Percentiles rank a stretch among this genome's conserved stretches.
These are phyloP conservation scores for Staphylotrichum tortipilum DNA, from an alignment of 495 filamentous ascomycete genomes.

Conservation along the genomic window DNA sequence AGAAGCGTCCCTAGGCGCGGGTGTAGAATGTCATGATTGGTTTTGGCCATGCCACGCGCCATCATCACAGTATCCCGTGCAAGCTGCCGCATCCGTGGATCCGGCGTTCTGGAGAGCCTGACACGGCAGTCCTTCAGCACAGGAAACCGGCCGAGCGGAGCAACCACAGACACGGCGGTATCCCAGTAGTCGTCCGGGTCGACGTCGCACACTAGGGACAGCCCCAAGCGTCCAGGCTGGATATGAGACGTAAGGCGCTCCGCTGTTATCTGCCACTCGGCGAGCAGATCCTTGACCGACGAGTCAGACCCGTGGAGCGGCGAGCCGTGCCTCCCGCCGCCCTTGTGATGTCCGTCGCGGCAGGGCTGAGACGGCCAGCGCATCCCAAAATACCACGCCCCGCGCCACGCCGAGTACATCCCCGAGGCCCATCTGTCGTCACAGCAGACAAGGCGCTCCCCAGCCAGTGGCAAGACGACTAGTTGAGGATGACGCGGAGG, in stretches of 20 bases:
- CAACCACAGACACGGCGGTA: background rate
- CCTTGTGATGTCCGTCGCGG: no score
- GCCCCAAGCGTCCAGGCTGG: background rate
- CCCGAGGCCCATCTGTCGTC: background rate
- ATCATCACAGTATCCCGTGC: background rate
- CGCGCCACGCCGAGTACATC: no score
- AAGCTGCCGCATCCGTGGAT: background rate
- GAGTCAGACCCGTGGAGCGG: no score
- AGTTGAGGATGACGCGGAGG: conserved; percentile 5
- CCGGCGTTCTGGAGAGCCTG: background rate
- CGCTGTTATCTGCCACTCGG: conserved; percentile 4
- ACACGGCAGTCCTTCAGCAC: background rate
- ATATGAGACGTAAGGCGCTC: background rate
- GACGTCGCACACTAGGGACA: background rate
- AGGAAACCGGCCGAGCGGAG: background rate
- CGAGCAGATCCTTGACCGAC: background rate
- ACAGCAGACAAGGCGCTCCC: background rate
- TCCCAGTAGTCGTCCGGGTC: background rate
- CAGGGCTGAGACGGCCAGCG: no score
- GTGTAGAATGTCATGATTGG: no score
- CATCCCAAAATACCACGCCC: no score
- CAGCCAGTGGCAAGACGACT: background rate
- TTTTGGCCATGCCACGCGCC: background rate
- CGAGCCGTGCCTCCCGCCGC: no score
- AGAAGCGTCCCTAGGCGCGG: no score